phyloP scores from a whole-genome alignment of 108 stramenopile genomes.

The Epithemia pelagica region DNA sequence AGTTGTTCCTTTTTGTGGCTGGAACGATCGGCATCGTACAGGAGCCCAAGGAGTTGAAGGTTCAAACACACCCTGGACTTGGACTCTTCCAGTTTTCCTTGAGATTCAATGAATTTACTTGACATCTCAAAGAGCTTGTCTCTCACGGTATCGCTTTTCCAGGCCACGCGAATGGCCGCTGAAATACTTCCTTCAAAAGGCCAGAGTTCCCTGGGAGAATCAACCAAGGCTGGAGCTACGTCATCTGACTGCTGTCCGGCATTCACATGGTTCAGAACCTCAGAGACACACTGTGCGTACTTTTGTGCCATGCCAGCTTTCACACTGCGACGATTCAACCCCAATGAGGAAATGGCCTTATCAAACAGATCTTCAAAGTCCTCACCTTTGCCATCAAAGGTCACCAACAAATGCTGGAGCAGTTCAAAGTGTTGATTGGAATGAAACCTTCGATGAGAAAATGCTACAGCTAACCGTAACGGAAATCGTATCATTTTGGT shows the following conservation, averaged over 20 bases:
- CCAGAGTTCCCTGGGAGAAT: not conserved
- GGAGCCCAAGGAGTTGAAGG: no score
- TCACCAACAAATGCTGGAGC: not conserved
- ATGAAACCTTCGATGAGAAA: not conserved
- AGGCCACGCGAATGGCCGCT: not conserved
- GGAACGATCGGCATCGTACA: no score
- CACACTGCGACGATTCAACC: not conserved
- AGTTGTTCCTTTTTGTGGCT: no score
- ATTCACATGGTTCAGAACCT: not conserved
- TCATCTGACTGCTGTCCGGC: not conserved
- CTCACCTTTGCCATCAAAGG: not conserved
- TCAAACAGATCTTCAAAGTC: not conserved
- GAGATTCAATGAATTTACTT: no score
- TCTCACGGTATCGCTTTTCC: no score
- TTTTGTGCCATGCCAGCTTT: not conserved
- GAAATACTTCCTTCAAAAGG: not conserved
- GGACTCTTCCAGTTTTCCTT: no score
- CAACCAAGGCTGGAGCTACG: not conserved
- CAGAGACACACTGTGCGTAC: not conserved
- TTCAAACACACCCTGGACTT: no score
- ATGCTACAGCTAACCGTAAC: not conserved
- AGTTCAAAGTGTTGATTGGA: not conserved
- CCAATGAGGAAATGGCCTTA: not conserved
- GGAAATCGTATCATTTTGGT: not conserved
- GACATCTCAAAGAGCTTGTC: no score